Evolutionary conservation across 2,329 filamentous ascomycete genomes (phyloP), one percentile per base, ranked within the genome.

Genomic region (Penicillium sp.): DNA sequence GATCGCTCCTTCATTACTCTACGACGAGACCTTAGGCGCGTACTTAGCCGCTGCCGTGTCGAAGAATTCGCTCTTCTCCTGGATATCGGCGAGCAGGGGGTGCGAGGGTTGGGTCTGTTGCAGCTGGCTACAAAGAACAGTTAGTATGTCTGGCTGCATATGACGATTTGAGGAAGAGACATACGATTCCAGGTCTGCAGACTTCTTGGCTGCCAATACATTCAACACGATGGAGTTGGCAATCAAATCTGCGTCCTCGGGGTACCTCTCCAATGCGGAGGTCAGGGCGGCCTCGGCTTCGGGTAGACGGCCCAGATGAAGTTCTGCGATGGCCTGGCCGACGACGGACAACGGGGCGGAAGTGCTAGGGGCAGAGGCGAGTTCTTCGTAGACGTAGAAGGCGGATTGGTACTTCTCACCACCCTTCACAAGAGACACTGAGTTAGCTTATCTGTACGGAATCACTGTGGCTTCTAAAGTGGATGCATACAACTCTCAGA

Each of bases 301-400:
- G 52, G 93, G 89, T 32, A 87, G 73, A 40, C 93, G 82, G 41
- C 89, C 90, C 23, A 97, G 82, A 65, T 97, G 93, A 43, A 97
- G 74, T 69, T 98, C 91, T 20, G 88, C 86, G 22, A 97, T 82
- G 22, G 90, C 91, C 73, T 97, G 93, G 16, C 88, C 85, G 50
- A 95, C 82, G 45, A 96, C 79, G 14, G 82, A 86, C 57, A 84
- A 77, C 42, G 84, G 77, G 13, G 87, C 87, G 40, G 88, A 84
- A 14, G 87, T 89, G 26, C 87, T 83, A 2, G 89, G 85, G 23
- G 87, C 85, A 65, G 95, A 88, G 4, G 93, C 91, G 40, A 97
- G 81, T 70, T 98, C 93, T 71, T 97, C 91, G 63, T 89, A 97
- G 51, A 97, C 91, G 76, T 98, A 97, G 72, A 95, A 97, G 14